Percentiles rank a stretch among this genome's conserved stretches.
Conservation (phyloP, 192 early-diverging fungal species). For the Coemansia sp. region DNA sequence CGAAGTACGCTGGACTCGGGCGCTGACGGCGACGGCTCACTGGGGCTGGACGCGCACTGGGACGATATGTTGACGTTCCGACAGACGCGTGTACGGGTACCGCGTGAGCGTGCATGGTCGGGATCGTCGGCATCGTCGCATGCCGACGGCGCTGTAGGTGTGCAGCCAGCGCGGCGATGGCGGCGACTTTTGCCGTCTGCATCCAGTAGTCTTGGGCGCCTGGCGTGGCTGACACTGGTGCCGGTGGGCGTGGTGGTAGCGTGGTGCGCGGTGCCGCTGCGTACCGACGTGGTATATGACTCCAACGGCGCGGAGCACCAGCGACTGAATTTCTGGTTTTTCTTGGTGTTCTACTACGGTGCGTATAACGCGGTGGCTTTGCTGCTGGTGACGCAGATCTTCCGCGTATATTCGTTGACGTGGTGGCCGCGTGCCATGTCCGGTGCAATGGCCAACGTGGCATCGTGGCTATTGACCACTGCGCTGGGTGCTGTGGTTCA, state of each 20-base stretch:
- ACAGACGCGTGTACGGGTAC: constrained; percentile 45
- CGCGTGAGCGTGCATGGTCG: constrained; percentile 54
- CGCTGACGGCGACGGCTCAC: constrained; percentile 28
- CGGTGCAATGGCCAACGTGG: constrained; percentile 61
- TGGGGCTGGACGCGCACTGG: constrained; percentile 55
- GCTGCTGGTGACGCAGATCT: constrained; percentile 72
- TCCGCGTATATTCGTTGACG: constrained; percentile 74
- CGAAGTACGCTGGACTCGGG: constrained; percentile 28
- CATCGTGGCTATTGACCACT: constrained; percentile 68
- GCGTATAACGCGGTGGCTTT: constrained; percentile 73
- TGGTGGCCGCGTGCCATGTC: constrained; percentile 75
- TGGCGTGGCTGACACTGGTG: constrained; percentile 50
- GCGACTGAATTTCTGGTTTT: constrained; percentile 76
- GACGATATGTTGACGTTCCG: constrained; percentile 59
- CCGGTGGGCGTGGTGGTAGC: constrained; percentile 56
- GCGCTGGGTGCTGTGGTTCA: constrained; percentile 61
- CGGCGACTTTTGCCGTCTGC: constrained; percentile 52
- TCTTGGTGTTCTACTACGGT: constrained; percentile 76
- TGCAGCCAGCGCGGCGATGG: constrained; percentile 32
- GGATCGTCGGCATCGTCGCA: constrained; percentile 24
- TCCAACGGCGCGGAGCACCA: constrained; percentile 6
- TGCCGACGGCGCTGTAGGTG: neutral
- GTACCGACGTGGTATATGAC: constrained; percentile 30
- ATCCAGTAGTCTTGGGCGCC: constrained; percentile 39
- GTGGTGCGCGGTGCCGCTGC: constrained; percentile 63